phyloP scores from a whole-genome alignment of 768 basidiomycete species.

The Tulasnella sp. region DNA sequence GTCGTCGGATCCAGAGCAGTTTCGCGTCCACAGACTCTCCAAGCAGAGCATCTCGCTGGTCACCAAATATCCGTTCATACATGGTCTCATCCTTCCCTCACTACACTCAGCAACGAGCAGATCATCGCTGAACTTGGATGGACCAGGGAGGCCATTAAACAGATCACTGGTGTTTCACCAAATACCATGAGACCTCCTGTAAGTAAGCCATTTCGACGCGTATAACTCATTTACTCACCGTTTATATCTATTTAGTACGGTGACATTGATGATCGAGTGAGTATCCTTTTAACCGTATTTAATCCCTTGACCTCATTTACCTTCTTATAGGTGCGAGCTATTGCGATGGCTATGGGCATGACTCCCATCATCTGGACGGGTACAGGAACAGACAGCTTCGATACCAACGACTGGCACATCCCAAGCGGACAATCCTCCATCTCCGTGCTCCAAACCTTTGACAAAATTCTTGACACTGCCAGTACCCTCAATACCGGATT shows the following conservation, averaged over 20 bases:
- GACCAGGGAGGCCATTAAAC: conserved; percentile 74
- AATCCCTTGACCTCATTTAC: conserved; percentile 7
- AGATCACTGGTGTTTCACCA: conserved; percentile 42
- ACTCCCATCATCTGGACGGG: conserved; percentile 78
- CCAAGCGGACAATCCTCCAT: conserved; percentile 47
- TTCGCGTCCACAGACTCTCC: conserved; percentile 53
- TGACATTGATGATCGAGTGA: conserved; percentile 46
- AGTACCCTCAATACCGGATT: conserved; percentile 55
- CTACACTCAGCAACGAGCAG: conserved; percentile 61
- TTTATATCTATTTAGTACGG: too few species aligned
- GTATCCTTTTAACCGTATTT: conserved; percentile 19
- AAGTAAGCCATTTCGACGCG: too few species aligned
- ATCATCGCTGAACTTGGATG: conserved; percentile 84
- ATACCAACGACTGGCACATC: conserved; percentile 72
- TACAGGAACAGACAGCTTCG: conserved; percentile 49
- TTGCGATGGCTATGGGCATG: conserved; percentile 69
- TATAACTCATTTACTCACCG: too few species aligned
- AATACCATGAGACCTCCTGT: conserved; percentile 14
- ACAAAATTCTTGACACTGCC: conserved; percentile 54
- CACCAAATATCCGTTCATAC: conserved; percentile 68
- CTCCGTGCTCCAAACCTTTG: conserved; percentile 36
- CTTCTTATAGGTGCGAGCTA: conserved; percentile 59
- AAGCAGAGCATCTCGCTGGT: conserved; percentile 58
- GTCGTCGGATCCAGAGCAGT: conserved; percentile 70
- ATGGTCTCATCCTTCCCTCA: conserved; percentile 59